These are phyloP conservation scores for Prunus padus DNA, from an alignment of 306 rosid genomes.

Conservation along the genomic window DNA sequence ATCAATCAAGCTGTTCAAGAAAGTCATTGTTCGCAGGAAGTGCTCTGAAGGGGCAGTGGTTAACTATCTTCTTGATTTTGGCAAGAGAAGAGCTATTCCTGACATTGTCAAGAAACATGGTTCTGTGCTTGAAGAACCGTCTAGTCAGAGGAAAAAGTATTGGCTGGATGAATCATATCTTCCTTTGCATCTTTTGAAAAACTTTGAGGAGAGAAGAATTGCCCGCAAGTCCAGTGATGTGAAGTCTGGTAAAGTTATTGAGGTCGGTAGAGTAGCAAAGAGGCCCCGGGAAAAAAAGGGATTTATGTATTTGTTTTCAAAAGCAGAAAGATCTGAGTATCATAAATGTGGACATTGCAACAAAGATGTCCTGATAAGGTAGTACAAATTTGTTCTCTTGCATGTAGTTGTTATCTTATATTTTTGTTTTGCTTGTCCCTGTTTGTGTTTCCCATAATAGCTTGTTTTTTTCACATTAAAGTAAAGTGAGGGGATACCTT, in stretches of 20 bases:
- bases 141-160: conserved; percentile 77
- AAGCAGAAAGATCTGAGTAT: conserved; percentile 66
- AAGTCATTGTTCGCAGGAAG: conserved; percentile 90
- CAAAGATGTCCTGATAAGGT: conserved; percentile 83
- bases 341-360: conserved; percentile 81
- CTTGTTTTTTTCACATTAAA: not conserved
- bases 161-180: conserved; percentile 82
- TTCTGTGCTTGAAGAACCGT: conserved; percentile 57
- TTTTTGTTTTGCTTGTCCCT: conserved; percentile 7
- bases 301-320: conserved; percentile 79
- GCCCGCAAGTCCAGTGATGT: conserved; percentile 60
- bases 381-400: conserved; percentile 18
- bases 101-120: conserved; percentile 65
- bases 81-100: conserved; percentile 89
- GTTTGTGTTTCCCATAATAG: not conserved
- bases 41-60: conserved; percentile 53
- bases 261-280: conserved; percentile 34
- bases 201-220: conserved; percentile 88
- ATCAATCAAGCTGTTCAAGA: conserved; percentile 81
- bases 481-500: not conserved
- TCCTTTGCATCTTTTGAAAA: conserved; percentile 87
- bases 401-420: conserved; percentile 16
- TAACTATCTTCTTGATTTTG: conserved; percentile 93
- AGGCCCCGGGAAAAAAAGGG: conserved; percentile 43
- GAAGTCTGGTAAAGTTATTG: conserved; percentile 48